phyloP scores from a whole-genome alignment of 495 filamentous ascomycete species.

The Aspergillus funiculosus region DNA sequence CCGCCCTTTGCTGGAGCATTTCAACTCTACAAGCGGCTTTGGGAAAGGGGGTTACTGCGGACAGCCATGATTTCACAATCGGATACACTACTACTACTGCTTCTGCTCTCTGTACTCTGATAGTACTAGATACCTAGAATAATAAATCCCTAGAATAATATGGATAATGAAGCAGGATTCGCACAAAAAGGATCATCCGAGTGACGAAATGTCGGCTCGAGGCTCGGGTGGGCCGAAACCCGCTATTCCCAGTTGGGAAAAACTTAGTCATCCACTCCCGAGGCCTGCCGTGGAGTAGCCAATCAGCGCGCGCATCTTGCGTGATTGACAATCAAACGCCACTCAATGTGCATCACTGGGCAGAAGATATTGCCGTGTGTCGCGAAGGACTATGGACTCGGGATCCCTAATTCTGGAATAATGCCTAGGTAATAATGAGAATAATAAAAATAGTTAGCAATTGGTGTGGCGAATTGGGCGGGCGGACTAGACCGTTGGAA shows the following conservation, averaged over 20 bases:
- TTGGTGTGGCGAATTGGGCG: background rate
- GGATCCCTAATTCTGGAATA: constrained; percentile 1
- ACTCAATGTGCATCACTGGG: constrained; percentile 23
- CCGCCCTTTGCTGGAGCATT: too few species aligned
- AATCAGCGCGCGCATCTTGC: constrained; percentile 27
- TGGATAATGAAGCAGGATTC: background rate
- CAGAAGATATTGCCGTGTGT: constrained; percentile 38
- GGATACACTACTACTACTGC: background rate
- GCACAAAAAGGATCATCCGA: constrained; percentile 10
- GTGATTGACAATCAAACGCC: constrained; percentile 23
- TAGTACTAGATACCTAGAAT: background rate
- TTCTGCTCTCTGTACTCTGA: too few species aligned
- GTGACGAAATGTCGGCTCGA: constrained; percentile 27
- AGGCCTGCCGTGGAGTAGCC: constrained; percentile 27
- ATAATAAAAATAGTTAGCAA: too few species aligned
- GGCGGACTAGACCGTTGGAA: background rate
- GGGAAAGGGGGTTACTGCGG: too few species aligned
- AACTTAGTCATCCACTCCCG: constrained; percentile 20
- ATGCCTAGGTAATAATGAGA: too few species aligned
- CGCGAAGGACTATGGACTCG: constrained; percentile 2
- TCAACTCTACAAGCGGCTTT: too few species aligned
- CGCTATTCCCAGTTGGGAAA: constrained; percentile 10
- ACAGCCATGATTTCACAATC: too few species aligned
- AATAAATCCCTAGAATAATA: constrained; percentile 3
- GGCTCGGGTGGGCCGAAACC: constrained; percentile 22